These are phyloP conservation scores for Tubosaeta sp. DNA, from an alignment of 768 basidiomycete genomes.

Conservation along the genomic window DNA sequence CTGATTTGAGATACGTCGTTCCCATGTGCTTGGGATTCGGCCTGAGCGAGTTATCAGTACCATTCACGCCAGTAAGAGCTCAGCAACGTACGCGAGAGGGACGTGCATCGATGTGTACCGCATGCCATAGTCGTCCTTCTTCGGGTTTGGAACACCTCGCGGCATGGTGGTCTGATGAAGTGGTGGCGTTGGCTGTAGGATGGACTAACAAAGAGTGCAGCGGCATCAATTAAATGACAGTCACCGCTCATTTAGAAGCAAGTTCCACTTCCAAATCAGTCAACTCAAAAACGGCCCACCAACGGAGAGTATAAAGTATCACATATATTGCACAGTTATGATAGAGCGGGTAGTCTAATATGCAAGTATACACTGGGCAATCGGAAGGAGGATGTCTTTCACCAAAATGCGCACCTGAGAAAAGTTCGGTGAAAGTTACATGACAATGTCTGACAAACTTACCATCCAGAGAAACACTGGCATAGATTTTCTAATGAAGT, in stretches of 20 bases:
- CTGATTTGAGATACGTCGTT: constrained; percentile 74
- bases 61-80: neutral
- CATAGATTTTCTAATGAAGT: constrained; percentile 93
- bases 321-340: constrained; percentile 20
- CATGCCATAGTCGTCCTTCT: constrained; percentile 78
- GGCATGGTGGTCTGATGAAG: constrained; percentile 49
- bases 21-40: constrained; percentile 79
- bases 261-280: constrained; percentile 13
- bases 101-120: constrained; percentile 80
- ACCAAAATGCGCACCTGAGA: constrained; percentile 75
- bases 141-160: constrained; percentile 76
- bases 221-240: neutral
- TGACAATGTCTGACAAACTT: neutral
- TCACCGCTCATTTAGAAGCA: neutral
- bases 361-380: constrained; percentile 8
- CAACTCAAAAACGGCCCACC: neutral
- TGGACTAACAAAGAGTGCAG: neutral
- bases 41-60: constrained; percentile 34
- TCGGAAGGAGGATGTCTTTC: constrained; percentile 11
- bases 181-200: neutral
- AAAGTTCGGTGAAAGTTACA: constrained; percentile 4
- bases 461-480: constrained; percentile 97
- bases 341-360: constrained; percentile 10
- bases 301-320: neutral
- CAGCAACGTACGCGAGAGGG: constrained; percentile 59